A percentile compares a stretch with the other conserved stretches of the same genome.
These are phyloP conservation scores for Leccinum angustisporum DNA, from an alignment of 1,284 basidiomycete genomes.

Conservation along the genomic window DNA sequence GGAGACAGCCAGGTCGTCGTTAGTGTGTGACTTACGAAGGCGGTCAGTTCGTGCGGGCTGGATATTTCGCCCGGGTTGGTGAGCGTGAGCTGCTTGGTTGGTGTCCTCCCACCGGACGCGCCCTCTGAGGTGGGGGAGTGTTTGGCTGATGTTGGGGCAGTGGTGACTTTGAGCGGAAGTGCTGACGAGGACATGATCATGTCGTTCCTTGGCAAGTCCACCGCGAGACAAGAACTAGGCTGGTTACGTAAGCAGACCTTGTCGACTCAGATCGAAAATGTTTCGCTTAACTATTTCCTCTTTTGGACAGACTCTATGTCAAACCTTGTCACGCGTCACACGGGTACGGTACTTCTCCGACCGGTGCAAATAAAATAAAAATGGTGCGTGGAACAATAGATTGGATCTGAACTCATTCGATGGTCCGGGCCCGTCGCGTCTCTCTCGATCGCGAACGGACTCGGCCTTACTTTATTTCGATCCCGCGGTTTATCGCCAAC, in stretches of 20 bases:
- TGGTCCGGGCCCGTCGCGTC: slow-evolving; percentile 27
- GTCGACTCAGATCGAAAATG: slow-evolving; percentile 7
- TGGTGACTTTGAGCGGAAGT: slow-evolving; percentile 55
- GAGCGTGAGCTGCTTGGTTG: slow-evolving; percentile 38
- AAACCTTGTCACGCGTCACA: background rate
- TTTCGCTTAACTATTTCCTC: background rate
- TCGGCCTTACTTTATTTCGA: background rate
- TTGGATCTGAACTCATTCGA: slow-evolving; percentile 19
- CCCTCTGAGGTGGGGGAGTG: slow-evolving; percentile 33
- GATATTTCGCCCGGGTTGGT: slow-evolving; percentile 60
- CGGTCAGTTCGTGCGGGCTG: slow-evolving; percentile 80
- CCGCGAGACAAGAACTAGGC: background rate
- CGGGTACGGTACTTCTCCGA: slow-evolving; percentile 4
- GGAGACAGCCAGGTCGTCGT: slow-evolving; percentile 4
- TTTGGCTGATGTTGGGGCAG: slow-evolving; percentile 50
- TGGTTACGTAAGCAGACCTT: slow-evolving; percentile 23
- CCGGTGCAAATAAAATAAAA: slow-evolving; percentile 12
- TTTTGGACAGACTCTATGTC: background rate
- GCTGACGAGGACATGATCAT: slow-evolving; percentile 44
- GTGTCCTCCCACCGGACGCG: slow-evolving; percentile 45
- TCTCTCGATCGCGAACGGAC: slow-evolving; percentile 5
- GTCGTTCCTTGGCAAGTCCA: slow-evolving; percentile 4
- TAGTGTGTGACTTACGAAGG: slow-evolving; percentile 57
- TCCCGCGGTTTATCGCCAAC: slow-evolving; percentile 10
- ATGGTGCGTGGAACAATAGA: slow-evolving; percentile 13